Evolutionary conservation across 2,329 filamentous ascomycete genomes (phyloP).

Genomic region (Alternaria sp.): DNA sequence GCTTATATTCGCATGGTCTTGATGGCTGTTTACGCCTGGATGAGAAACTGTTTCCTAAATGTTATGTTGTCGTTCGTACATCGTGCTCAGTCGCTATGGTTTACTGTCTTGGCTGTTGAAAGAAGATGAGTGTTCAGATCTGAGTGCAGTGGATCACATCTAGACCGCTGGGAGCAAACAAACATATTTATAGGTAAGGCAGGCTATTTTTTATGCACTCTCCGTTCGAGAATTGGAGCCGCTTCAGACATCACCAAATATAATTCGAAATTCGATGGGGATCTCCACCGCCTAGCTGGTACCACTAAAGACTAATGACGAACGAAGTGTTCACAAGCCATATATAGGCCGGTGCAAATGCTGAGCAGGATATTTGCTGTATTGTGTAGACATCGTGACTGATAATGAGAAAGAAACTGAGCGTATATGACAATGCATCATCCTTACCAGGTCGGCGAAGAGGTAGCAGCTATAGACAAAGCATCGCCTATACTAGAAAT

Average conservation of each 20-base stretch:
- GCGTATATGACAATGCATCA: background rate
- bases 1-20: background rate
- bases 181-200: background rate
- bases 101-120: background rate
- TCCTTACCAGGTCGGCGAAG: background rate
- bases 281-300: too few relatives aligned
- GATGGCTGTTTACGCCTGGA: background rate
- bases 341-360: background rate
- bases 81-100: background rate
- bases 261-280: too few relatives aligned
- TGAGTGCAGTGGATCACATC: background rate
- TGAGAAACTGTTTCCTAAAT: background rate
- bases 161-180: background rate
- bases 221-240: too few relatives aligned
- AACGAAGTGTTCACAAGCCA: too few relatives aligned
- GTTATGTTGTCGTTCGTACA: background rate
- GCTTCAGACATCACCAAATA: too few relatives aligned
- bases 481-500: background rate
- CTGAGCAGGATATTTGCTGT: background rate
- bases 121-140: background rate
- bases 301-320: too few relatives aligned
- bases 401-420: background rate
- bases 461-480: background rate
- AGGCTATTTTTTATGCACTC: too few relatives aligned
- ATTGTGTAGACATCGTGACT: background rate